Conservation (phyloP, 2,329 filamentous ascomycete species). For the Xylariales sp. region DNA sequence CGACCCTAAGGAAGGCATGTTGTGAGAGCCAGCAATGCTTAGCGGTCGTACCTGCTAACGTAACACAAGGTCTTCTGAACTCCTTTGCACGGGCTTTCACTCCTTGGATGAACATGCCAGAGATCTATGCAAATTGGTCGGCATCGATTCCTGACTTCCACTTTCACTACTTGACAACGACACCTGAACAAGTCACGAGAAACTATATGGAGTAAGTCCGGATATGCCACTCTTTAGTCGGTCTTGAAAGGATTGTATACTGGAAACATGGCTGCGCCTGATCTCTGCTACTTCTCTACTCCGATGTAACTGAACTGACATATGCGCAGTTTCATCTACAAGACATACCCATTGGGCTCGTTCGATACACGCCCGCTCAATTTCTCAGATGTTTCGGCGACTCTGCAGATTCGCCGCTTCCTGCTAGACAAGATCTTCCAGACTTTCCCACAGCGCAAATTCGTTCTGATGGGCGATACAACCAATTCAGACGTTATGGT, state of each 20-base stretch:
- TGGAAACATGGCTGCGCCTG: no score
- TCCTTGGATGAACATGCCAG: conserved; percentile 75
- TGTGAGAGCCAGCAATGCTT: no score
- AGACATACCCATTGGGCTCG: conserved; percentile 69
- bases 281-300: no score
- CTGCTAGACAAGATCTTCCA: conserved; percentile 68
- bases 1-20: conserved; percentile 61
- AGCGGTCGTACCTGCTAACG: no score
- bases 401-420: conserved; percentile 64
- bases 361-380: conserved; percentile 77
- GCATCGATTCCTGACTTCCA: conserved; percentile 61
- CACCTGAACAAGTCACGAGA: conserved; percentile 70
- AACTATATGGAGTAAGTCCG: conserved; percentile 64
- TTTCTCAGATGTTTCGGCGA: conserved; percentile 71
- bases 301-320: conserved; percentile 6
- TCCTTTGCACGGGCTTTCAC: conserved; percentile 68
- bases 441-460: conserved; percentile 70
- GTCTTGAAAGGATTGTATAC: background rate
- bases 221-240: background rate
- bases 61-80: conserved; percentile 56
- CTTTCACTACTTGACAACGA: conserved; percentile 80
- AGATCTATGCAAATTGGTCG: conserved; percentile 73
- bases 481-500: conserved; percentile 71
- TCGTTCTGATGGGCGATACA: conserved; percentile 72
- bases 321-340: conserved; percentile 59